Conservation (phyloP, 148 eudicot genomes). For the Chenopodium suecicum region DNA sequence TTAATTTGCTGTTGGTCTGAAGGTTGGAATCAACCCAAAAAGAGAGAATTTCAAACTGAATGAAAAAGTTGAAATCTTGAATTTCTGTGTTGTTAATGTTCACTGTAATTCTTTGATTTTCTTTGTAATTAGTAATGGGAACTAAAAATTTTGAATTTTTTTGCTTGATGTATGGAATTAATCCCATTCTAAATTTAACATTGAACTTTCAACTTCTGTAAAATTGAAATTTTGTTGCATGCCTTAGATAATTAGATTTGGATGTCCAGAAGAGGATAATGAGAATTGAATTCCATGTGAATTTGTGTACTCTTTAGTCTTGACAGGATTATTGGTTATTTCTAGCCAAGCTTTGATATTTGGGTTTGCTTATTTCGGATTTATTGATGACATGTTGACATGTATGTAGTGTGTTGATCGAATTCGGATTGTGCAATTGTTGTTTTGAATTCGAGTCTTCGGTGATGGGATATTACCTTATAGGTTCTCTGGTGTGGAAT, state of each 20-base stretch:
- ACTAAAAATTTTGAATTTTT: not conserved
- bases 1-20: not conserved
- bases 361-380: not conserved
- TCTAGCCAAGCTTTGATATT: not conserved
- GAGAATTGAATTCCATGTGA: not conserved
- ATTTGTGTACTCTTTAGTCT: not conserved
- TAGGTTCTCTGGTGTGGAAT: not conserved
- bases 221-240: not conserved
- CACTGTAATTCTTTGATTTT: not conserved
- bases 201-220: not conserved
- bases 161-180: not conserved
- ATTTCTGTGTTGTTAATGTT: not conserved
- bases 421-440: not conserved
- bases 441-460: not conserved
- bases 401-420: not conserved
- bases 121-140: not conserved
- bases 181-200: not conserved
- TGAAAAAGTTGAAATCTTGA: not conserved
- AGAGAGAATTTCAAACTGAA: not conserved
- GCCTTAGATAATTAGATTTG: not conserved
- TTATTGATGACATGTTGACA: not conserved
- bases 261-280: not conserved
- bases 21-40: not conserved
- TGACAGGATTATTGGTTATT: not conserved
- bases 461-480: not conserved